phyloP scores from a whole-genome alignment of 768 basidiomycete species.

The Hortiboletus campestris region DNA sequence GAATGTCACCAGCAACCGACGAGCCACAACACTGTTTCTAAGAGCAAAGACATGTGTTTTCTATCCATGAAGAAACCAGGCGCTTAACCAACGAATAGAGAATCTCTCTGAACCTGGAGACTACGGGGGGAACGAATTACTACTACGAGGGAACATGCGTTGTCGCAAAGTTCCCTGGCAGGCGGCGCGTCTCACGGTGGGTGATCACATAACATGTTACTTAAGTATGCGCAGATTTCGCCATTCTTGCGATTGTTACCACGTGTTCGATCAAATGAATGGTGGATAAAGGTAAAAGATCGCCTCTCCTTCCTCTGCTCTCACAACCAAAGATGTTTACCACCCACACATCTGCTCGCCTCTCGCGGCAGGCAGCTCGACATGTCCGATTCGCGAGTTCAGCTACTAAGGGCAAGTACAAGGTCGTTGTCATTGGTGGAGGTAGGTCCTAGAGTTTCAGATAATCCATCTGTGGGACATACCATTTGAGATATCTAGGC shows the following conservation, averaged over 20 bases:
- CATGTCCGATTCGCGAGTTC: conserved; percentile 26
- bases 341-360: not conserved
- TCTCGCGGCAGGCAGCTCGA: conserved; percentile 5
- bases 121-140: not conserved
- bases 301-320: not conserved
- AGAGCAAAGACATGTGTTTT: conserved; percentile 70
- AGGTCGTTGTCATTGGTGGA: conserved; percentile 83
- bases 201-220: not conserved
- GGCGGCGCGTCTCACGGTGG: not conserved
- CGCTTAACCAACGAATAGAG: conserved; percentile 24
- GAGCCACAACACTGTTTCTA: conserved; percentile 55
- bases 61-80: conserved; percentile 61
- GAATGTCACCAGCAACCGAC: not conserved
- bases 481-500: conserved; percentile 43
- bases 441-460: conserved; percentile 44
- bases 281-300: not conserved
- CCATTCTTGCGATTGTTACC: conserved; percentile 14
- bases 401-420: conserved; percentile 55
- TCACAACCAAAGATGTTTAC: conserved; percentile 3
- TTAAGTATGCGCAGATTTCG: conserved; percentile 3
- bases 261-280: not conserved
- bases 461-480: not conserved
- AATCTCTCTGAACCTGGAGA: not conserved
- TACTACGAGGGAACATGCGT: too few species aligned
- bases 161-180: not conserved